Evolutionary conservation across 345 rosid species (phyloP), one percentile per base, ranked within the genome.

Genomic region (Hirschfeldia incana): DNA sequence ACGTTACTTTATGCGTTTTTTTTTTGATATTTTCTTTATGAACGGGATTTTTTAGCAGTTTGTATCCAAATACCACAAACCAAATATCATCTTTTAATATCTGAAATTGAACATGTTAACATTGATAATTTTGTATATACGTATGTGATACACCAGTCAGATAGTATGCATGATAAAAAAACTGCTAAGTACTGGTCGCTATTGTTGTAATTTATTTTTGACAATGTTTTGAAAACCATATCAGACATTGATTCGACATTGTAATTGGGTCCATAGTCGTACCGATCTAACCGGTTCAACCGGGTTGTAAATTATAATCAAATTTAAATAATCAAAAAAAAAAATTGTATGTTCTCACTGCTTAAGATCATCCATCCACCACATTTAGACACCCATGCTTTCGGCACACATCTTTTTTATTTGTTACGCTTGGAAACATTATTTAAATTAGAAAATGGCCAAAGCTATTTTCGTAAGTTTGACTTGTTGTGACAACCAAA

Each of bases 331-430:
- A 21, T 21, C 21, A 21, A 21, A 21, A 21, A 21, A 21, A 21
- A 21, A 21, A 21, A 21, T 21, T 21, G 42, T 16, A 9, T 65
- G 30, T 3, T 36, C 53, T 21, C 53, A 66, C 70, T 39, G 21
- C 16, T 66, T 1, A 36, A 65, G 37, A 51, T 49, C 36, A 74
- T 34, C 10, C 51, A 65, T 65, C 53, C 10, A 34, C 65, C 15
- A 5, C 53, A 55, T 74, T 72, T 51, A 33, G 17, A 10, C 66
- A 27, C 27, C 34, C 72, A 75, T 65, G 72, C 65, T 65, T 65
- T 55, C 55, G 26, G 57, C 30, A 55, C 17, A 26, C 37, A 0
- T 27, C 5, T 65, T 39, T 46, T 46, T 39, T 37, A 17, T 39
- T 26, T 39, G 69, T 37, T 15, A 37, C 53, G 53, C 51, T 26